Evolutionary conservation across 2,329 filamentous ascomycete genomes (phyloP).

Genomic region (Teratosphaeria destructans): DNA sequence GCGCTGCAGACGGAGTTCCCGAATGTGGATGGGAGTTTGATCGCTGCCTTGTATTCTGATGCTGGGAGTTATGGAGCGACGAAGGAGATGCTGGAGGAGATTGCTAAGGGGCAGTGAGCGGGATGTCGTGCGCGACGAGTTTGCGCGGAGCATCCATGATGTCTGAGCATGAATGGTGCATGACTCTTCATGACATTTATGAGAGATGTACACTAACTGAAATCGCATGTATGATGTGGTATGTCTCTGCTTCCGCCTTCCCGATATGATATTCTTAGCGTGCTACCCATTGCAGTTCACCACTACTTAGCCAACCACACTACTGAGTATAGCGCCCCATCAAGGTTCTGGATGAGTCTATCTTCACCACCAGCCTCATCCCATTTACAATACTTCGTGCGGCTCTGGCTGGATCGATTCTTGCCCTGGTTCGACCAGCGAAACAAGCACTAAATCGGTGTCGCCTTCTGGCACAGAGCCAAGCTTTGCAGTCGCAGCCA

Average conservation of each 20-base stretch:
- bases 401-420: neutral
- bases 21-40: constrained; percentile 33
- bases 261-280: neutral
- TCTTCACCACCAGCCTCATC: neutral
- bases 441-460: neutral
- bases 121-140: neutral
- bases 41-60: constrained; percentile 37
- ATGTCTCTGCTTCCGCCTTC: neutral
- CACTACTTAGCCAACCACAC: neutral
- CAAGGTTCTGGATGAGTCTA: neutral
- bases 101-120: constrained; percentile 12
- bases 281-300: neutral
- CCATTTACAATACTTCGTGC: neutral
- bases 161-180: neutral
- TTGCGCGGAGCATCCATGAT: neutral
- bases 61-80: constrained; percentile 31
- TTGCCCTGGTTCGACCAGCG: neutral
- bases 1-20: constrained; percentile 34
- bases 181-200: neutral
- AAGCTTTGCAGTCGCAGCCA: neutral
- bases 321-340: neutral
- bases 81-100: constrained; percentile 34
- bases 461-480: neutral
- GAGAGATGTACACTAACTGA: neutral
- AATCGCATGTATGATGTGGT: neutral